Evolutionary conservation across 352 stramenopile species (phyloP), one percentile per base, ranked within the genome.

Genomic region (Pelagophyceae sp.): DNA sequence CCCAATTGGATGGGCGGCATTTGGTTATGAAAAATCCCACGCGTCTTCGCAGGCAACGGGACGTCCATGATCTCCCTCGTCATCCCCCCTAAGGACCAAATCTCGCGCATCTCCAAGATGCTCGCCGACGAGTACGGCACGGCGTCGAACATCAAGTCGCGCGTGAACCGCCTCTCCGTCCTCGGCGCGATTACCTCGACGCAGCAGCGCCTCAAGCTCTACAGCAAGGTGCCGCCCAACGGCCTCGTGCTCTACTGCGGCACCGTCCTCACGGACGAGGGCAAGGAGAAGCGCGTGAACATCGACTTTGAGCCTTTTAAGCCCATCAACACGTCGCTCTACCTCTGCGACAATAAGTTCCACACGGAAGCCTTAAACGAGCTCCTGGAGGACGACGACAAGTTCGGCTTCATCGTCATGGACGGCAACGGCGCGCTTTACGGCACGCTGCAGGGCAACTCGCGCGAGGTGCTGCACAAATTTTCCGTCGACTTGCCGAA

Each of bases 311-410:
- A 99, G n/a, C 72, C 54, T 11, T 99, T 99, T 89, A 98, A 98
- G 84, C 92, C 95, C 33, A 99, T 99, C 89, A 99, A 99, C 86
- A 99, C 96, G 78, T 99, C 95, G 75, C 88, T 99, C 23, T 99
- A 99, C 87, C 94, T 99, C 81, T 99, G 96, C 85, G 96, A 99
- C 88, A 99, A 99, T 90, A 99, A 99, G 82, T 99, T 99, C 86
- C 95, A 99, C 88, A 98, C 95, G 33, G 95, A 99, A 82, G 94
- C 96, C 63, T 85, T 99, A 17, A 92, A 96, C 69, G 96, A 99
- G 78, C 86, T 99, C 40, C 87, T 99, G 38, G 95, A 99, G 84
- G 96, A 99, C 85, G 97, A 99, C 84, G 95, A 99, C 82, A 92
- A 90, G 71, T 99, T 99, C 84, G 96, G 96, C 0, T 99, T 99